These are phyloP conservation scores for Lonicera japonica DNA, from an alignment of 129 eudicot species.

Conservation along the genomic window DNA sequence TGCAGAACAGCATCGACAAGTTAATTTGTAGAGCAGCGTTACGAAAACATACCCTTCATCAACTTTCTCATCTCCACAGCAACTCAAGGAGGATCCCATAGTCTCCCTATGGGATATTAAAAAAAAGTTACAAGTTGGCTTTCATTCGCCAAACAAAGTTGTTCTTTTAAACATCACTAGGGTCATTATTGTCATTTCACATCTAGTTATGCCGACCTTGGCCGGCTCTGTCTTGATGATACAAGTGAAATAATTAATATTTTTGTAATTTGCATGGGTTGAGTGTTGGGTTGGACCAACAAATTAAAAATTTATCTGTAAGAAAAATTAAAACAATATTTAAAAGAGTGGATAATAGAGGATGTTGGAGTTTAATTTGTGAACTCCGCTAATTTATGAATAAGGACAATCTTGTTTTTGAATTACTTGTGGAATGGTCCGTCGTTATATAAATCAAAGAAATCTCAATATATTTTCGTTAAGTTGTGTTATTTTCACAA, in stretches of 20 bases:
- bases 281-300: background rate
- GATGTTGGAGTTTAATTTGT: background rate
- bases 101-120: slow-evolving; percentile 1
- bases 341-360: too few relatives aligned
- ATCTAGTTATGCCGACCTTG: background rate
- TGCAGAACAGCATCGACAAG: too few relatives aligned
- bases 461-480: too few relatives aligned
- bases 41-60: slow-evolving; percentile 47
- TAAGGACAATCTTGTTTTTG: background rate
- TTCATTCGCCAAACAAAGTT: background rate
- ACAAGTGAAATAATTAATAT: too few relatives aligned
- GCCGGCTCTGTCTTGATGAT: background rate
- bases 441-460: background rate
- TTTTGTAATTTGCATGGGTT: background rate
- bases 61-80: slow-evolving; percentile 33
- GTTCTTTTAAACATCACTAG: too few relatives aligned
- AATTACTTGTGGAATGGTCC: background rate
- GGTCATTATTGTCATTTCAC: background rate
- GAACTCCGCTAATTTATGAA: background rate
- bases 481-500: too few relatives aligned
- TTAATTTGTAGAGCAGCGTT: background rate
- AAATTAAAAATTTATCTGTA: too few relatives aligned
- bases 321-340: too few relatives aligned
- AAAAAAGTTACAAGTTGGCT: background rate
- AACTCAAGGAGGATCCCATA: slow-evolving; percentile 63